phyloP scores from a whole-genome alignment of 2,329 filamentous ascomycete genomes.

The Alternaria brassicae region DNA sequence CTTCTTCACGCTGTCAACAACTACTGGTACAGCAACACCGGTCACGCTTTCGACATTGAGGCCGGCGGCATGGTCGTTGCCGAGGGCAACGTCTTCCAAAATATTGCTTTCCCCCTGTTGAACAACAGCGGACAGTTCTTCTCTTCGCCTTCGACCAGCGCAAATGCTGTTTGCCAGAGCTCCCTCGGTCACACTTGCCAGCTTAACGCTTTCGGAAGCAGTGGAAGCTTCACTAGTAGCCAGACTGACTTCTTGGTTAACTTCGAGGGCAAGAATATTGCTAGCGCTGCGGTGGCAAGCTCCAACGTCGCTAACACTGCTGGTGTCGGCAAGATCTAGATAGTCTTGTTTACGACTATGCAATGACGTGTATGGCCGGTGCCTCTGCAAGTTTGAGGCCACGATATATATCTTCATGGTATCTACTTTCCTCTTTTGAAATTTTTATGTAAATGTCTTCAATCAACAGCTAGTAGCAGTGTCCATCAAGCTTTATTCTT shows the following conservation, averaged over 20 bases:
- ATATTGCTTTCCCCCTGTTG: constrained; percentile 12
- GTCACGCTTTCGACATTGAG: constrained; percentile 24
- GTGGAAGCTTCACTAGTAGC: constrained; percentile 7
- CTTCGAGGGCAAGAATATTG: constrained; percentile 14
- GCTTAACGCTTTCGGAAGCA: constrained; percentile 9
- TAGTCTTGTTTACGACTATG: too few relatives aligned
- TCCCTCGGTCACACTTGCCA: constrained; percentile 15
- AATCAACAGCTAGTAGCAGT: background rate
- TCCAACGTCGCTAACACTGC: constrained; percentile 10
- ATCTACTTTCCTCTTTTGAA: background rate
- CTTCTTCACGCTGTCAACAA: constrained; percentile 29
- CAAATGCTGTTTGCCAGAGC: constrained; percentile 4
- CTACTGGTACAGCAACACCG: constrained; percentile 20
- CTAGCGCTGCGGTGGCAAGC: constrained; percentile 3
- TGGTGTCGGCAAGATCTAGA: constrained; percentile 23
- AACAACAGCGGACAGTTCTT: constrained; percentile 11
- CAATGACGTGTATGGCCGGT: background rate
- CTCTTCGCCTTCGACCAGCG: background rate
- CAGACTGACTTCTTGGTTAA: constrained; percentile 12
- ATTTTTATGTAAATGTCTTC: background rate
- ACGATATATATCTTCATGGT: background rate
- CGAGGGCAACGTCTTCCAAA: constrained; percentile 26
- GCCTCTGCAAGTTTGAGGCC: background rate
- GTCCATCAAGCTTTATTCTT: background rate
- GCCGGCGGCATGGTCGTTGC: constrained; percentile 9